Evolutionary conservation across 73 alveolate species (phyloP), one percentile per base, ranked within the genome.

Genomic region (Symbiodinium pilosum): DNA sequence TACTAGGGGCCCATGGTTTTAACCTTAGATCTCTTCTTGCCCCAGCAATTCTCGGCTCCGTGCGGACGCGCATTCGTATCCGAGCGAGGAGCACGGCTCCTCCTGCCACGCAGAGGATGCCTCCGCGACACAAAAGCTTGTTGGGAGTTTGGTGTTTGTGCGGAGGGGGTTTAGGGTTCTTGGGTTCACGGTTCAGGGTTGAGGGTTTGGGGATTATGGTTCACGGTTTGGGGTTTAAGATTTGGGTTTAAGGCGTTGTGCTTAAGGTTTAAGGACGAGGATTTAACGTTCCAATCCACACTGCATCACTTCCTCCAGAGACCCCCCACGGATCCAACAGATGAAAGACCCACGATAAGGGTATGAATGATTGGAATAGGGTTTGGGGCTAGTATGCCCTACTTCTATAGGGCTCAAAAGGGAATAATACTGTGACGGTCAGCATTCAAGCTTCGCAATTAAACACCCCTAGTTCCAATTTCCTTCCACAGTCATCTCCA

Each of bases 101-200:
- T 0, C 96, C 96, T 34, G 96, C 96, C 34, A 91, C 96, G 47
- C 88, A 91, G 34, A 91, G 87, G 88, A 91, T 69, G 84, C 96
- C 96, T n/a, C n/a, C n/a, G n/a, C n/a, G 64, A 47, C 24, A 47
- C 64, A 11, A 47, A 47, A 16, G 16, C 24, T 47, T 47, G 24
- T 47, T 28, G 21, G 69, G 69, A 1, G 14, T 1, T 52, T 4
- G n/a, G 1, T 20, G 69, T 20, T 18, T 28, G 69, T 52, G 69
- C 69, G 11, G 1, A 18, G n/a, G 69, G 69, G 69, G 69, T 28
- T 52, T 52, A 4, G 69, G 69, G 21, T 28, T 52, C 21, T 28
- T 20, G 69, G 21, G 3, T 1, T 52, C n/a, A 28, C 14, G 8
- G 69, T 52, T 28, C 69, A 20, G 26, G 69, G 69, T 52, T 20